These are phyloP conservation scores for Cercospora zeae-maydis DNA, from an alignment of 2,329 filamentous ascomycete species.

Conservation along the genomic window DNA sequence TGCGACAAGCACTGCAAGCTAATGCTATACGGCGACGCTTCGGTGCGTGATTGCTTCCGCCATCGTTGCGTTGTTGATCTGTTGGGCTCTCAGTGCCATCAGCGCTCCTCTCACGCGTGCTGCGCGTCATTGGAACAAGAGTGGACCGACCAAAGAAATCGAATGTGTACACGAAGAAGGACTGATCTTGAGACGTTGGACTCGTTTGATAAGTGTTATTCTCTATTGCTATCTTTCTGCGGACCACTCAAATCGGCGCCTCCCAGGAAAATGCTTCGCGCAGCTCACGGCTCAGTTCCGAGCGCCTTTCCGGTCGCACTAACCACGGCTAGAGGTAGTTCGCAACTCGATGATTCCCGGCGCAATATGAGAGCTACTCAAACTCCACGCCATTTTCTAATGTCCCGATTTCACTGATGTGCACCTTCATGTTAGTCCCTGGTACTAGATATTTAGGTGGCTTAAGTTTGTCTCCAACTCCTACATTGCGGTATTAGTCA, in stretches of 20 bases:
- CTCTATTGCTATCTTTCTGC: neutral
- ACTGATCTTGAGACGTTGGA: too few relatives aligned
- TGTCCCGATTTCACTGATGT: neutral
- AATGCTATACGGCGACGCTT: neutral
- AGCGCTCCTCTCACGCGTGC: too few relatives aligned
- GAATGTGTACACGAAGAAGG: too few relatives aligned
- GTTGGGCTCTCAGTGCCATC: neutral
- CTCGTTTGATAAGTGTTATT: too few relatives aligned
- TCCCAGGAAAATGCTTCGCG: neutral
- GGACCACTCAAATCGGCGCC: neutral
- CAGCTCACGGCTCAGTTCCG: neutral
- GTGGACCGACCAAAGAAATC: too few relatives aligned
- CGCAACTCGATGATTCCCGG: neutral
- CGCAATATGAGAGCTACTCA: neutral
- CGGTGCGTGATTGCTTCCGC: neutral
- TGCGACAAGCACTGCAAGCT: neutral
- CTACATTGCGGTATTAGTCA: neutral
- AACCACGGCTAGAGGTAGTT: neutral
- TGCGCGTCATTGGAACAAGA: too few relatives aligned
- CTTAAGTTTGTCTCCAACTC: neutral
- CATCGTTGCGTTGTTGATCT: neutral
- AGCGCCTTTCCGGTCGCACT: neutral
- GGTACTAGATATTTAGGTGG: neutral
- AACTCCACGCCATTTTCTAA: neutral
- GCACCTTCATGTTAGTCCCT: neutral